A percentile compares a stretch with the other conserved stretches of the same genome.
Evolutionary conservation across 2,329 filamentous ascomycete species (phyloP).

Genomic region (Penicillium italicum): DNA sequence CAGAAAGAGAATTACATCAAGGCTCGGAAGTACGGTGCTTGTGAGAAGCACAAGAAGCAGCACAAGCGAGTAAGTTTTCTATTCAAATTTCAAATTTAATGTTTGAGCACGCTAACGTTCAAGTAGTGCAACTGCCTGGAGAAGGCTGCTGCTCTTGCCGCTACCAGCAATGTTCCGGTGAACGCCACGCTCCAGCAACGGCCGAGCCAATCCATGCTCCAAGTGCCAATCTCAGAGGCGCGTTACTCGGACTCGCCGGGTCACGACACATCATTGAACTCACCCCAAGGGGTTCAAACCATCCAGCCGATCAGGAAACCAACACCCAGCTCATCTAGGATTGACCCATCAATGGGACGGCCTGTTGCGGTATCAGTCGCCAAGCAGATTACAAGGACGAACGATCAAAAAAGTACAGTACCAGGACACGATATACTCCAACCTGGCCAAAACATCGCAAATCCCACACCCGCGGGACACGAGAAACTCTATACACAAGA

Average conservation of each 20-base stretch:
- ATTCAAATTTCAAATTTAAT: background rate
- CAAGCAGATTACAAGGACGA: background rate
- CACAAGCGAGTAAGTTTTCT: slow-evolving; percentile 39
- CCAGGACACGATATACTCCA: background rate
- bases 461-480: background rate
- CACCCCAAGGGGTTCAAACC: slow-evolving; percentile 4
- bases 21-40: slow-evolving; percentile 42
- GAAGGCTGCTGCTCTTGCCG: slow-evolving; percentile 26
- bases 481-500: background rate
- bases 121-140: slow-evolving; percentile 42
- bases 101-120: slow-evolving; percentile 14
- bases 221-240: slow-evolving; percentile 2
- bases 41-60: slow-evolving; percentile 44
- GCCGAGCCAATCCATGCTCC: slow-evolving; percentile 1
- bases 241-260: slow-evolving; percentile 11
- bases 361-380: background rate
- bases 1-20: slow-evolving; percentile 45
- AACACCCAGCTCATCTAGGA: slow-evolving; percentile 1
- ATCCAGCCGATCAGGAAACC: slow-evolving; percentile 5
- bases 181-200: slow-evolving; percentile 8
- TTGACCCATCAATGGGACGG: slow-evolving; percentile 10
- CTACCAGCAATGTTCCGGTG: slow-evolving; percentile 16
- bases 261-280: slow-evolving; percentile 7
- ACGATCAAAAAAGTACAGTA: background rate
- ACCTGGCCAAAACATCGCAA: background rate